These are phyloP conservation scores for Conidiobolus incongruus DNA, from an alignment of 371 early-diverging fungal genomes.

Conservation along the genomic window DNA sequence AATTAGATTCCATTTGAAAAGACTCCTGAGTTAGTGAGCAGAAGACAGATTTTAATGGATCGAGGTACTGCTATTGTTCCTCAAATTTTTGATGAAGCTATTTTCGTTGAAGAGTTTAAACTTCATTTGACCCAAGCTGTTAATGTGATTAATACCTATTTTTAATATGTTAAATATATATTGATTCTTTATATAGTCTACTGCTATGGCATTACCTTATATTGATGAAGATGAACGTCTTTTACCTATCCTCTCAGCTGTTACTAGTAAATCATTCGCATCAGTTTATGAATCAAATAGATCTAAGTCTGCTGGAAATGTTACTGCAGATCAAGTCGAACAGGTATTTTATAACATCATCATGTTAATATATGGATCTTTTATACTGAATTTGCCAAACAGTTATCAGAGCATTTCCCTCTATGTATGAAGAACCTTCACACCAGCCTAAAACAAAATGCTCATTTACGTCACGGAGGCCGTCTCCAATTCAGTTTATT, in stretches of 20 bases:
- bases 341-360: conserved; percentile 13
- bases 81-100: conserved; percentile 33
- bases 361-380: background rate
- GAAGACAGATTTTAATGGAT: conserved; percentile 43
- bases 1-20: conserved; percentile 63
- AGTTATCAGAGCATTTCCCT: conserved; percentile 57
- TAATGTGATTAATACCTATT: conserved; percentile 14
- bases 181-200: conserved; percentile 13
- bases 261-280: conserved; percentile 23
- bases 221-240: conserved; percentile 90
- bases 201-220: conserved; percentile 51
- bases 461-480: conserved; percentile 70
- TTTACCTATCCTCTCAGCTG: conserved; percentile 59
- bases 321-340: conserved; percentile 40
- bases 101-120: conserved; percentile 62
- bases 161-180: conserved; percentile 3
- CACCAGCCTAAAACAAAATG: conserved; percentile 32
- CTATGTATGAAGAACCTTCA: conserved; percentile 80
- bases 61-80: conserved; percentile 74
- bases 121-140: conserved; percentile 25
- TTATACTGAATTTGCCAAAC: no score
- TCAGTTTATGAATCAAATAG: conserved; percentile 18
- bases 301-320: conserved; percentile 17
- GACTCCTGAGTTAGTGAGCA: conserved; percentile 48
- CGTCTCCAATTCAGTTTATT: conserved; percentile 86